Conservation (phyloP, 2,329 filamentous ascomycete species). For the Mycosphaerelloides madeirae region DNA sequence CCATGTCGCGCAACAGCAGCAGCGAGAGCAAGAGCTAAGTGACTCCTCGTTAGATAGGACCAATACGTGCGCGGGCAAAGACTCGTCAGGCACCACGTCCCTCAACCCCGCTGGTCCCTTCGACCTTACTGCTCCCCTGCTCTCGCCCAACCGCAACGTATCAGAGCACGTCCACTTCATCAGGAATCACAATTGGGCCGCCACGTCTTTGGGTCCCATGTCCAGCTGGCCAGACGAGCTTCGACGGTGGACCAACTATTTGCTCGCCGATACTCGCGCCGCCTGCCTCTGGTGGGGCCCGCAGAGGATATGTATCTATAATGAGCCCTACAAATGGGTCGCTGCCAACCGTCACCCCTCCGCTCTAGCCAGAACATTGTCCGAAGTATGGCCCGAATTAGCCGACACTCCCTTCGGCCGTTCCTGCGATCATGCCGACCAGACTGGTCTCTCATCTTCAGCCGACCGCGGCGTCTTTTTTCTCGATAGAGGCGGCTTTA, state of each 20-base stretch:
- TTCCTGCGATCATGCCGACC: conserved; percentile 11
- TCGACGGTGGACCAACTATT: conserved; percentile 16
- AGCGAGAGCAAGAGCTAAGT: neutral
- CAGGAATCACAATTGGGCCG: conserved; percentile 15
- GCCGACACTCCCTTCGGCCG: conserved; percentile 1
- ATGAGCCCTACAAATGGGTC: conserved; percentile 32
- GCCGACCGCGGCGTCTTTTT: conserved; percentile 9
- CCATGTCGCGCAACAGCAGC: neutral
- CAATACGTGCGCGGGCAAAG: neutral
- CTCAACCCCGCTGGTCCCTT: conserved; percentile 6
- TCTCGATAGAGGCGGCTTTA: conserved; percentile 10
- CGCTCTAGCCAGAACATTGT: conserved; percentile 15
- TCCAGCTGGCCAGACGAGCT: conserved; percentile 13
- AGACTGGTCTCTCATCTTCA: conserved; percentile 12
- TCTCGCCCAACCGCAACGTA: conserved; percentile 3
- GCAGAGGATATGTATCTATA: conserved; percentile 33
- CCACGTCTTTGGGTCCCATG: conserved; percentile 16
- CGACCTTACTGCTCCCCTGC: conserved; percentile 10
- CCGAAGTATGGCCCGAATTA: conserved; percentile 12
- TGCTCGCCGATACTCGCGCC: conserved; percentile 16
- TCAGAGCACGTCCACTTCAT: conserved; percentile 15
- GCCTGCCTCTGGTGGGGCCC: conserved; percentile 24
- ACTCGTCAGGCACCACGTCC: too few relatives aligned
- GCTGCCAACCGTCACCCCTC: conserved; percentile 28
- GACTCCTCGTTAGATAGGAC: neutral